phyloP scores from a whole-genome alignment of 805 yeast genomes.

The Candida saitoana region DNA sequence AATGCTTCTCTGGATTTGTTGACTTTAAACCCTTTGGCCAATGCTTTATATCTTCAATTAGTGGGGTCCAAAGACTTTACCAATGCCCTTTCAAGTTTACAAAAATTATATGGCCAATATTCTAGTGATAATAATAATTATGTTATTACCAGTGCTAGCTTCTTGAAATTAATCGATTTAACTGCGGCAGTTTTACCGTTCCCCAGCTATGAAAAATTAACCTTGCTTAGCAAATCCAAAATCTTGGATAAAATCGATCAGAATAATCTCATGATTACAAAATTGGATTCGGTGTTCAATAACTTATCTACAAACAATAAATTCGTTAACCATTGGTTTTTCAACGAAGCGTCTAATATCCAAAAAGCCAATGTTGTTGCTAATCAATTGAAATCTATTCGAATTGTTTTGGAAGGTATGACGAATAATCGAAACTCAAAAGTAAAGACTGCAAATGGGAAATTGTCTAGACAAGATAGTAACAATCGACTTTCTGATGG shows the following conservation, averaged over 20 bases:
- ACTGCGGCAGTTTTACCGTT: conserved; percentile 51
- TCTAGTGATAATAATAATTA: conserved; percentile 10
- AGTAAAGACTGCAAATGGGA: conserved; percentile 4
- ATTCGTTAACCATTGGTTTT: conserved; percentile 43
- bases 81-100: conserved; percentile 40
- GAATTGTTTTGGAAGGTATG: conserved; percentile 46
- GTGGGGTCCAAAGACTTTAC: conserved; percentile 45
- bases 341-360: conserved; percentile 45
- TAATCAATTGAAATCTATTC: conserved; percentile 49
- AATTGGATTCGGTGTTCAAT: conserved; percentile 36
- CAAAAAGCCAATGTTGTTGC: conserved; percentile 56
- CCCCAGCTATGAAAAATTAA: conserved; percentile 39
- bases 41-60: conserved; percentile 53
- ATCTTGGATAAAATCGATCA: conserved; percentile 29
- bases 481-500: conserved; percentile 9
- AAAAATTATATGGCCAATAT: conserved; percentile 27
- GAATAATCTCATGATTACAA: conserved; percentile 27
- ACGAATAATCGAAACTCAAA: conserved; percentile 20
- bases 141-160: conserved; percentile 22
- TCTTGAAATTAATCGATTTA: conserved; percentile 40
- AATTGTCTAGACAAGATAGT: conserved; percentile 15
- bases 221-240: conserved; percentile 30
- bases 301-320: conserved; percentile 27
- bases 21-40: conserved; percentile 57
- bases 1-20: conserved; percentile 29